Evolutionary conservation across 805 yeast genomes (phyloP), one percentile per base, ranked within the genome.

Genomic region (Saccharomycopsis oosterbeekiorum): DNA sequence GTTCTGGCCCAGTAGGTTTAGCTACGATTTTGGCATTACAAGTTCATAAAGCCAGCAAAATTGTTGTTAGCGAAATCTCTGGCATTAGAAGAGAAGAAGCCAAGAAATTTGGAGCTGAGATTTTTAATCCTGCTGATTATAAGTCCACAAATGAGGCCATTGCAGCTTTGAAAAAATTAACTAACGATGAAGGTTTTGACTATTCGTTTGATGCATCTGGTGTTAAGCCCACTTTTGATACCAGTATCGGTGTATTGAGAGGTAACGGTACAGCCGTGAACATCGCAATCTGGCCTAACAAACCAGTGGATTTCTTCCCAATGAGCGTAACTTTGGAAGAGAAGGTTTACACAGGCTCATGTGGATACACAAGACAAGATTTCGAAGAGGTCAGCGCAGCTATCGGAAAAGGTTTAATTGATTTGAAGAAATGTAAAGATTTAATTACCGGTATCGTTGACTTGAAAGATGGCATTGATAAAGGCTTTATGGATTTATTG

Each of bases 211-310:
- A 82, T 66, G 80, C 84, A 66, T 79, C 84, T 1, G 86, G 86
- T 21, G 71, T 82, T 10, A 79, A 76, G 59, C 76, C 77, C 9
- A 84, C 88, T 12, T 77, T 80, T 59, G 76, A 75, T 56, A 76
- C 84, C 4, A 80, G 82, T 2, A 68, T 84, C 43, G 74, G 73
- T 43, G 81, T 82, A 4, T 71, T 82, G 9, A 73, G 78, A 1
- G 78, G 81, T 5, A 76, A 80, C 64, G 89, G 89, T 55, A 74
- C 75, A 1, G 80, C 84, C n/a, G 81, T 82, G 37, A 84, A 84
- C 69, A 79, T 84, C 60, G 89, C 89, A 4, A 80, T 85, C 54
- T 84, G 87, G 86, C 83, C 84, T 21, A 75, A 77, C 55, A 73
- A 76, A 42, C 78, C 83, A 8, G 71, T 79, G 29, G 73, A 73